These are phyloP conservation scores for Kingdonia uniflora DNA, from an alignment of 164 flowering plant genomes.

Conservation along the genomic window DNA sequence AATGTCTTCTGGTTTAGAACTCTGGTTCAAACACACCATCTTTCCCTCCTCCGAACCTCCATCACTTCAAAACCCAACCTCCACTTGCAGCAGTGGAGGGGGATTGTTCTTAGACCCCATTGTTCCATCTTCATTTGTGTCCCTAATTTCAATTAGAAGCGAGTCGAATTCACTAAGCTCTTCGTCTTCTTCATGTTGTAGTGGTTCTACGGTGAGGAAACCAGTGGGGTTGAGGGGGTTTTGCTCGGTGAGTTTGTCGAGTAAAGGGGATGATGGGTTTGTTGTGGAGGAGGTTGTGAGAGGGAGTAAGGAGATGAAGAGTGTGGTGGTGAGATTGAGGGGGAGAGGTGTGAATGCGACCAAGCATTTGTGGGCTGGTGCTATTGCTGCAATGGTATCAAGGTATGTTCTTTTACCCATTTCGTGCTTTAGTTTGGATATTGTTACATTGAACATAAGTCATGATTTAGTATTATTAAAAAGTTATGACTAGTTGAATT, in stretches of 20 bases:
- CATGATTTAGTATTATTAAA: too few relatives aligned
- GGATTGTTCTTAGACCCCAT: slow-evolving; percentile 51
- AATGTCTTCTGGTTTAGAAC: background rate
- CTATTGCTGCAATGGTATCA: slow-evolving; percentile 89
- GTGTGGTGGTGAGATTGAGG: slow-evolving; percentile 7
- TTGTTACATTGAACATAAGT: too few relatives aligned
- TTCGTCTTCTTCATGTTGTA: background rate
- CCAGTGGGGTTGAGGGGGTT: slow-evolving; percentile 16
- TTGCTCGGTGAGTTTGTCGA: slow-evolving; percentile 46
- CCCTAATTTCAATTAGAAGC: slow-evolving; percentile 17
- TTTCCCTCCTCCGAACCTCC: too few relatives aligned
- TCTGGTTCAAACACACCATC: too few relatives aligned
- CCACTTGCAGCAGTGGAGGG: too few relatives aligned
- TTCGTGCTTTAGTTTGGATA: too few relatives aligned
- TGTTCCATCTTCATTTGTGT: slow-evolving; percentile 33
- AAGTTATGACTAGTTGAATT: too few relatives aligned
- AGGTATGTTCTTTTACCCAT: slow-evolving; percentile 41
- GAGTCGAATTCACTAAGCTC: slow-evolving; percentile 5
- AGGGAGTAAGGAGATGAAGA: slow-evolving; percentile 9
- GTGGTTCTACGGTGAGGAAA: slow-evolving; percentile 16
- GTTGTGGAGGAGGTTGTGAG: slow-evolving; percentile 23
- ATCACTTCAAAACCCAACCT: too few relatives aligned
- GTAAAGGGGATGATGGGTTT: slow-evolving; percentile 25
- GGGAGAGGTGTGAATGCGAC: slow-evolving; percentile 53
- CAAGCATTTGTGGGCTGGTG: slow-evolving; percentile 94